These are phyloP conservation scores for Lactarius hengduanensis DNA, from an alignment of 768 basidiomycete species.

Conservation along the genomic window DNA sequence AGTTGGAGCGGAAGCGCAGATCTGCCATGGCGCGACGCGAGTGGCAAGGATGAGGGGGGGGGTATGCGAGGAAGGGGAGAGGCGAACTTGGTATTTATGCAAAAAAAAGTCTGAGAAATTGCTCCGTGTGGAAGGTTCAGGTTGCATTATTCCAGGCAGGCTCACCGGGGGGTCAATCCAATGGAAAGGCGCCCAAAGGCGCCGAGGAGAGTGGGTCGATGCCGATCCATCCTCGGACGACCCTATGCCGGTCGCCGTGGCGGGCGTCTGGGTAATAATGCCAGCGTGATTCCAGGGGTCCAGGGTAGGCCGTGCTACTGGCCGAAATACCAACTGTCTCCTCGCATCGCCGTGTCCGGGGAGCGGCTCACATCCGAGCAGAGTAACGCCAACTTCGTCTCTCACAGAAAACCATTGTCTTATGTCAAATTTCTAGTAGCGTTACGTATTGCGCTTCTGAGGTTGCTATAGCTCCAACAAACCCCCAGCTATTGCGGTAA, in stretches of 20 bases:
- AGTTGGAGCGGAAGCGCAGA: conserved; percentile 29
- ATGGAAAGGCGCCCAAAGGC: conserved; percentile 15
- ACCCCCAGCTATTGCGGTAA: conserved; percentile 7
- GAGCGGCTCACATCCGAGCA: conserved; percentile 23
- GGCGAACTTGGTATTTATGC: conserved; percentile 29
- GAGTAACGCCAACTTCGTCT: conserved; percentile 9
- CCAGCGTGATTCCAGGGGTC: conserved; percentile 15
- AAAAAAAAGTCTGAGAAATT: conserved; percentile 28
- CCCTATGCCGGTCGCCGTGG: conserved; percentile 11
- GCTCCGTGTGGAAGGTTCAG: conserved; percentile 23
- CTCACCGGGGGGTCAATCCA: conserved; percentile 25
- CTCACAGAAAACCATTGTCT: conserved; percentile 10
- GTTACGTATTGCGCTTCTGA: conserved; percentile 26
- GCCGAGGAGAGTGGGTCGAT: conserved; percentile 10
- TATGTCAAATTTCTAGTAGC: conserved; percentile 21
- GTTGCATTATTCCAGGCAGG: conserved; percentile 22
- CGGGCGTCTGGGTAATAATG: conserved; percentile 19
- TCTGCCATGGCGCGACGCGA: conserved; percentile 23
- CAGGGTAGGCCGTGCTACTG: conserved; percentile 5
- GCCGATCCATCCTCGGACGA: conserved; percentile 10
- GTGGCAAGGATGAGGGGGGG: conserved; percentile 10
- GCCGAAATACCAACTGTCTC: conserved; percentile 18
- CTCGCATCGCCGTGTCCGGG: conserved; percentile 5
- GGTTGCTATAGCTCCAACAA: conserved; percentile 14
- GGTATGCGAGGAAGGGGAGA: conserved; percentile 5